Evolutionary conservation across 805 yeast species (phyloP).

Genomic region (Suhomyces vadensis): DNA sequence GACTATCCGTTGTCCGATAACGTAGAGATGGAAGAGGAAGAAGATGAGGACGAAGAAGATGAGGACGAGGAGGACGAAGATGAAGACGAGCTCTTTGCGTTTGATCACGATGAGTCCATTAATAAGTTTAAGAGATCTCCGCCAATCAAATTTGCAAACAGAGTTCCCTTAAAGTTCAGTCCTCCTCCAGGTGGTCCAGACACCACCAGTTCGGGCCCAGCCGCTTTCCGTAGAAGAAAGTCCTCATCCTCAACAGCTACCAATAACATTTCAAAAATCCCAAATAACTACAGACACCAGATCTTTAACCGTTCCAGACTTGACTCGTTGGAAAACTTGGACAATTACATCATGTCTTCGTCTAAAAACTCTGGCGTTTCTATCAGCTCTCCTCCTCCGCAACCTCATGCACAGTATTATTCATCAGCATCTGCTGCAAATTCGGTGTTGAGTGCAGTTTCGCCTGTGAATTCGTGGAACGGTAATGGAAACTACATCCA

Average conservation of each 20-base stretch:
- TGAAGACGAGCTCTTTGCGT: conserved; percentile 24
- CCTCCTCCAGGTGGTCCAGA: conserved; percentile 32
- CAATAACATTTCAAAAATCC: conserved; percentile 17
- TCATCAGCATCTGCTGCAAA: conserved; percentile 11
- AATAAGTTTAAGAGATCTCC: conserved; percentile 25
- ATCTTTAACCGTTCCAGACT: conserved; percentile 40
- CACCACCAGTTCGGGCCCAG: conserved; percentile 7
- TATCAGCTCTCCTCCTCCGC: conserved; percentile 37
- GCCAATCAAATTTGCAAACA: conserved; percentile 44
- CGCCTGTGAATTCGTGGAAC: conserved; percentile 27
- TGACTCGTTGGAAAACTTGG: conserved; percentile 44
- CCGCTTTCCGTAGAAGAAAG: conserved; percentile 22
- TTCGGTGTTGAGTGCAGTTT: conserved; percentile 19
- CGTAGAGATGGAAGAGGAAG: conserved; percentile 32
- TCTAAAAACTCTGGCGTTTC: conserved; percentile 38
- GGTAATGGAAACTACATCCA: conserved; percentile 17
- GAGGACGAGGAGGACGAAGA: conserved; percentile 28
- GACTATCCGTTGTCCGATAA: conserved; percentile 35
- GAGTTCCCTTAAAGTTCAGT: conserved; percentile 39
- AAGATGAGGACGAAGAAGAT: conserved; percentile 43
- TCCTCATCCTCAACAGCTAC: conserved; percentile 27
- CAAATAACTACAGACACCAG: conserved; percentile 29
- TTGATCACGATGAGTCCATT: conserved; percentile 25
- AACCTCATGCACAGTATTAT: conserved; percentile 7
- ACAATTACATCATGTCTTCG: conserved; percentile 42